Conservation (phyloP, 129 eudicot genomes). For the Escallonia herrerae region DNA sequence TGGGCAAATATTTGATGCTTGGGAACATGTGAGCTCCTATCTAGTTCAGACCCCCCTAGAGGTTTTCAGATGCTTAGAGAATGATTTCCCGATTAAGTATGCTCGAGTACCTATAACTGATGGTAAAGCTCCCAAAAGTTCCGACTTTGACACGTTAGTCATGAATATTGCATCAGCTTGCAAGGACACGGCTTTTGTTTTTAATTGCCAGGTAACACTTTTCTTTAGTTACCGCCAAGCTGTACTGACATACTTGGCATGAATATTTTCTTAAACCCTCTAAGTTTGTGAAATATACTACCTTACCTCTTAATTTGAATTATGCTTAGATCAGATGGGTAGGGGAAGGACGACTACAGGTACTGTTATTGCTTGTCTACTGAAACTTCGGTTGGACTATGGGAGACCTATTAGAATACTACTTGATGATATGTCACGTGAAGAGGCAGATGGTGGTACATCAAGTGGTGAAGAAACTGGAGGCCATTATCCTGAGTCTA, state of each 20-base stretch:
- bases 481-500: conserved; percentile 24
- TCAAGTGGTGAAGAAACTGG: conserved; percentile 75
- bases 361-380: conserved; percentile 89
- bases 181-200: conserved; percentile 82
- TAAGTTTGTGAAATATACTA: background rate
- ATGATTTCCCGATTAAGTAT: conserved; percentile 73
- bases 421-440: conserved; percentile 36
- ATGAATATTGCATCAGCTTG: conserved; percentile 75
- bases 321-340: conserved; percentile 58
- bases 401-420: conserved; percentile 72
- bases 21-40: conserved; percentile 70
- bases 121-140: conserved; percentile 96
- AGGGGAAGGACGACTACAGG: conserved; percentile 94
- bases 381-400: conserved; percentile 78
- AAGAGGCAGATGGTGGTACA: conserved; percentile 34
- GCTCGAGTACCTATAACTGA: conserved; percentile 97
- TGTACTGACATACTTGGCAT: background rate
- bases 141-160: conserved; percentile 84
- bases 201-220: conserved; percentile 75
- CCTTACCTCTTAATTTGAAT: conserved; percentile 1
- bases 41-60: conserved; percentile 86
- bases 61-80: conserved; percentile 67
- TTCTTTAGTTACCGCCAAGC: background rate
- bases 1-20: conserved; percentile 72
- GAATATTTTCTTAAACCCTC: background rate